Base-by-base conservation (phyloP, 2,329 filamentous ascomycete genomes). In the Scedosporium apiospermum region DNA sequence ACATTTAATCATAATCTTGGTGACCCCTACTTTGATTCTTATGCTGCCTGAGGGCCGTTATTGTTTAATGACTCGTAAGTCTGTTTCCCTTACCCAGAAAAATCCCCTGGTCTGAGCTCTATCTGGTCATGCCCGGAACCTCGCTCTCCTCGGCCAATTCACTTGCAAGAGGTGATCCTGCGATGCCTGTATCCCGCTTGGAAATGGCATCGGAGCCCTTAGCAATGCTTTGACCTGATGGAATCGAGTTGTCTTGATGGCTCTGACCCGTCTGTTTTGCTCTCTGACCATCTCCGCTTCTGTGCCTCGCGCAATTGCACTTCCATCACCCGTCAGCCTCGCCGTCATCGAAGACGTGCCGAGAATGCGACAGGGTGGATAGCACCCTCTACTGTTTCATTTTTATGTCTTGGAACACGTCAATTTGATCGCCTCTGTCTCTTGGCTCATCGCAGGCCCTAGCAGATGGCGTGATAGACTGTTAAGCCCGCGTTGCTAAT, bases 11-110 rank as follows among this genome's bases (percentile, higher is more conserved):
- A 38, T 38, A 38, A 38, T 38, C 34, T 67, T 65, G 65, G 63
- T 66, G 64, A 65, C 63, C 62, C 64, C 68, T 65, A 66, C 67
- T 61, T 70, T 70, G 67, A 59, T 65, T 38, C 64, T 60, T 63
- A 64, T 69, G 71, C 70, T 75, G 72, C 72, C 72, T 76, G 72
- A 70, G 68, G 69, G 71, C 51, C 49, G 23, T 71, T 71, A 70
- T 76, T 72, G 69, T 72, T 79, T 77, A 72, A 80, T 81, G 77
- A 79, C 74, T 78, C 76, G 79, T 82, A 75, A 78, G 79, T 82
- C 65, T 64, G 23, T 46, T 42, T 62, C 30, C 38, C 38, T 26
- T 38, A 6, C 60, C 16, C 14, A 14, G 12, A 55, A 55, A 27
- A 55, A 27, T 21, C 34, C 60, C 60, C 23, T 42, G 23, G 53